Evolutionary conservation across 2,329 filamentous ascomycete species (phyloP).

Genomic region (Penicillium corylophilum): DNA sequence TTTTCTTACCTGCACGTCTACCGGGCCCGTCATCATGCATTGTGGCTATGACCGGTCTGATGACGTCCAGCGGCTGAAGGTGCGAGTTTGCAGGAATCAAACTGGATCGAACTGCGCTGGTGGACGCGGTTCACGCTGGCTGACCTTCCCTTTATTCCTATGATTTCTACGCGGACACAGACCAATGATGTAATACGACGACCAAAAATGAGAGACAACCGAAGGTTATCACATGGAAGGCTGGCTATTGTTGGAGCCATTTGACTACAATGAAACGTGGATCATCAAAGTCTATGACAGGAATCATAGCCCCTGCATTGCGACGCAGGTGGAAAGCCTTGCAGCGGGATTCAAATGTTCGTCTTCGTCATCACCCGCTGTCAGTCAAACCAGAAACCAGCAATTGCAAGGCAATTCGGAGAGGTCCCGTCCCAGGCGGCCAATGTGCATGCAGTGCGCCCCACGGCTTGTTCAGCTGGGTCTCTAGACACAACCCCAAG

Average conservation of each 20-base stretch:
- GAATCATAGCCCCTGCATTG: constrained; percentile 8
- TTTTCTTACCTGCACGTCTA: constrained; percentile 2
- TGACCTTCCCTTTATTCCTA: background rate
- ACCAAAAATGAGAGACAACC: background rate
- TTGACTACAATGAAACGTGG: background rate
- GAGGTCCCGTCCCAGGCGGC: constrained; percentile 3
- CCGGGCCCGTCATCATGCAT: constrained; percentile 5
- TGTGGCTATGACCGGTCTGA: constrained; percentile 4
- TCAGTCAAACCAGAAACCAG: constrained; percentile 15
- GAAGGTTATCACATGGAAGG: background rate
- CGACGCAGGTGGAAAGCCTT: constrained; percentile 6
- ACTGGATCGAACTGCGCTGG: background rate
- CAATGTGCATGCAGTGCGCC: constrained; percentile 17
- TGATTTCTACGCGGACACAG: background rate
- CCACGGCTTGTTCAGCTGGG: constrained; percentile 18
- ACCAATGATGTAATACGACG: constrained; percentile 1
- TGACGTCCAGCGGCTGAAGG: constrained; percentile 14
- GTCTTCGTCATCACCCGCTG: constrained; percentile 20
- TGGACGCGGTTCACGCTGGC: background rate
- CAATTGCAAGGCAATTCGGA: too few species aligned
- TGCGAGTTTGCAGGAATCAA: constrained; percentile 11
- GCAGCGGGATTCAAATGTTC: constrained; percentile 20
- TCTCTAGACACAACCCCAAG: constrained; percentile 8
- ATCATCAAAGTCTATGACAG: background rate
- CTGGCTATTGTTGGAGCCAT: background rate